Percentiles rank a stretch among this genome's conserved stretches.
These are phyloP conservation scores for Trichophyton mentagrophytes DNA, from an alignment of 2,329 filamentous ascomycete species.

Conservation along the genomic window DNA sequence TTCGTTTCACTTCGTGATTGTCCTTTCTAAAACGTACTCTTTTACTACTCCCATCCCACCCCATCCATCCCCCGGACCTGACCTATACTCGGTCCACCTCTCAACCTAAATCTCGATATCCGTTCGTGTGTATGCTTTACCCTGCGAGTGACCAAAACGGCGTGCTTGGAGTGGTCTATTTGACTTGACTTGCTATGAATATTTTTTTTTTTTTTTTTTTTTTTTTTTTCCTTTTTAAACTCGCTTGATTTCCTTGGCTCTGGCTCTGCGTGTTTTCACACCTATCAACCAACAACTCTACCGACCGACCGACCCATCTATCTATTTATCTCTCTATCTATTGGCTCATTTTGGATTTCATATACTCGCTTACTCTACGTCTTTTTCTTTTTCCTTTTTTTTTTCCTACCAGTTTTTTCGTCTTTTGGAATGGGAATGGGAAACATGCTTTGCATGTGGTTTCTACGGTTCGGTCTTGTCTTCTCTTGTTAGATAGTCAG, in stretches of 20 bases:
- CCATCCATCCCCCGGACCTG: neutral
- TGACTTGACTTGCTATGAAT: neutral
- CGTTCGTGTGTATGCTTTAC: neutral
- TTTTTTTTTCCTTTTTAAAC: no score
- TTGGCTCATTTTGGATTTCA: neutral
- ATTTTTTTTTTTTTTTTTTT: neutral
- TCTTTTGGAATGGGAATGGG: neutral
- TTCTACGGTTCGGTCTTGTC: neutral
- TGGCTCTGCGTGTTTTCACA: no score
- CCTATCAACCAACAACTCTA: no score
- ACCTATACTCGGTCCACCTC: neutral
- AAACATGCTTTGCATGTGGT: neutral
- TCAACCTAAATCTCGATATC: neutral
- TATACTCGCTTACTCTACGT: neutral
- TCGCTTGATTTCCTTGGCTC: no score
- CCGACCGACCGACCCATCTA: neutral
- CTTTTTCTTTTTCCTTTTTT: neutral
- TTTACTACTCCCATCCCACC: neutral
- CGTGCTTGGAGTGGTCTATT: neutral
- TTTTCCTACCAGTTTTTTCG: neutral
- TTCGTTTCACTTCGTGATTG: slow-evolving; percentile 1
- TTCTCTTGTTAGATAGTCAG: neutral
- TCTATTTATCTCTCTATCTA: neutral
- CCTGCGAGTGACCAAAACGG: neutral
- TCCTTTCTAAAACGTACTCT: neutral